These are phyloP conservation scores for Cyclotella choctawhatcheeana DNA, from an alignment of 108 stramenopile genomes.

Conservation along the genomic window DNA sequence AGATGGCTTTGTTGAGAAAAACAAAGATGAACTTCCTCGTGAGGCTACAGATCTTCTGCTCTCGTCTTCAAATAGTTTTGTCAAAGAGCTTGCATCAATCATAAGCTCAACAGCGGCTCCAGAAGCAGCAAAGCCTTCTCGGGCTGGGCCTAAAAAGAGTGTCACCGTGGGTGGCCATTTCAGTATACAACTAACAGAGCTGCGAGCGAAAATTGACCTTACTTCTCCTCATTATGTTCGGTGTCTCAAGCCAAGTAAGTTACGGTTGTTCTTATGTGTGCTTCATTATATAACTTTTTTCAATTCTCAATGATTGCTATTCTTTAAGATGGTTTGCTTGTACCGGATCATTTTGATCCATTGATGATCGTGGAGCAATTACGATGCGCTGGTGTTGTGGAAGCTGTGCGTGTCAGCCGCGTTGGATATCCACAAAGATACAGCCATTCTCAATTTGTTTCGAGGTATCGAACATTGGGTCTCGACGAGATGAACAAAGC, in stretches of 20 bases:
- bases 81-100: constrained; percentile 53
- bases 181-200: constrained; percentile 60
- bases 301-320: too few relatives aligned
- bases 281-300: too few relatives aligned
- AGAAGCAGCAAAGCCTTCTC: constrained; percentile 27
- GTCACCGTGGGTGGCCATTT: constrained; percentile 73
- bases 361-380: constrained; percentile 72
- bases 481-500: constrained; percentile 56
- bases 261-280: too few relatives aligned
- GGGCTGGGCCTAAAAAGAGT: constrained; percentile 36
- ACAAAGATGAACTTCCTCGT: constrained; percentile 73
- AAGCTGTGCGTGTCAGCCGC: constrained; percentile 71
- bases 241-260: constrained; percentile 89
- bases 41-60: constrained; percentile 55
- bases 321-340: constrained; percentile 51
- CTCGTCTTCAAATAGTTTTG: constrained; percentile 45
- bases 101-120: constrained; percentile 38
- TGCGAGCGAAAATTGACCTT: constrained; percentile 57
- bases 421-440: constrained; percentile 72
- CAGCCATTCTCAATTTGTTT: constrained; percentile 54
- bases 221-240: constrained; percentile 82
- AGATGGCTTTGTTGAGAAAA: constrained; percentile 77
- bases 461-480: constrained; percentile 51
- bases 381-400: constrained; percentile 74
- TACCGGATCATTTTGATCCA: constrained; percentile 64